These are phyloP conservation scores for Noccaea caerulescens DNA, from an alignment of 345 rosid species.

Conservation along the genomic window DNA sequence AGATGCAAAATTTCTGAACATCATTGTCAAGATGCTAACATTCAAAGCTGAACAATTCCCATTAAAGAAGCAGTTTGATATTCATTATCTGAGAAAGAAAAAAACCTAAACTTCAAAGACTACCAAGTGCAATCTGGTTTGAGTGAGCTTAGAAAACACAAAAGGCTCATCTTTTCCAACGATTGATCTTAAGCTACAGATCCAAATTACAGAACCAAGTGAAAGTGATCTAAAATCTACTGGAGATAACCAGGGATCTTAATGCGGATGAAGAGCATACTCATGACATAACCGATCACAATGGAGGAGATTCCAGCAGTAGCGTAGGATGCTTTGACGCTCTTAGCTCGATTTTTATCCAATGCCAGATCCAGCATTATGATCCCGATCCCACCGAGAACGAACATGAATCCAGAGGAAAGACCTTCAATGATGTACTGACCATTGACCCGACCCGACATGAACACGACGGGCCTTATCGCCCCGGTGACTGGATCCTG, in stretches of 20 bases:
- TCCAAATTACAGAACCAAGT: conserved; percentile 18
- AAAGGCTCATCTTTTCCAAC: not conserved
- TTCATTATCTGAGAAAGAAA: too few species aligned
- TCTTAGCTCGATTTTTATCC: conserved; percentile 83
- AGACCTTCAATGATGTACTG: conserved; percentile 99
- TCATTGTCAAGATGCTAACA: not conserved
- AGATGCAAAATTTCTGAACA: not conserved
- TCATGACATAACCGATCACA: conserved; percentile 79
- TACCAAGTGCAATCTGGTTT: conserved; percentile 11
- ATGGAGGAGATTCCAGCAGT: conserved; percentile 75
- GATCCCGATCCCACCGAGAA: conserved; percentile 87
- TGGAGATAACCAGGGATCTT: conserved; percentile 94
- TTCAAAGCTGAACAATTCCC: not conserved
- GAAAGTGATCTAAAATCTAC: conserved; percentile 25
- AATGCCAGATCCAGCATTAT: conserved; percentile 85
- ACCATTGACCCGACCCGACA: conserved; percentile 88
- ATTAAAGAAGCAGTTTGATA: conserved; percentile 18
- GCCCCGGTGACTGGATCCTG: conserved; percentile 91
- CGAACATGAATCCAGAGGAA: conserved; percentile 96
- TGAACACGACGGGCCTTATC: conserved; percentile 87
- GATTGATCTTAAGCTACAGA: conserved; percentile 21
- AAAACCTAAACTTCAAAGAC: too few species aligned
- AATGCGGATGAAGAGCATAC: conserved; percentile 94
- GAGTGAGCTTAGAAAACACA: not conserved
- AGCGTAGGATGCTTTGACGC: conserved; percentile 79